Base-by-base conservation (phyloP, 2,329 filamentous ascomycete species). In the Calonectria fujianensis region DNA sequence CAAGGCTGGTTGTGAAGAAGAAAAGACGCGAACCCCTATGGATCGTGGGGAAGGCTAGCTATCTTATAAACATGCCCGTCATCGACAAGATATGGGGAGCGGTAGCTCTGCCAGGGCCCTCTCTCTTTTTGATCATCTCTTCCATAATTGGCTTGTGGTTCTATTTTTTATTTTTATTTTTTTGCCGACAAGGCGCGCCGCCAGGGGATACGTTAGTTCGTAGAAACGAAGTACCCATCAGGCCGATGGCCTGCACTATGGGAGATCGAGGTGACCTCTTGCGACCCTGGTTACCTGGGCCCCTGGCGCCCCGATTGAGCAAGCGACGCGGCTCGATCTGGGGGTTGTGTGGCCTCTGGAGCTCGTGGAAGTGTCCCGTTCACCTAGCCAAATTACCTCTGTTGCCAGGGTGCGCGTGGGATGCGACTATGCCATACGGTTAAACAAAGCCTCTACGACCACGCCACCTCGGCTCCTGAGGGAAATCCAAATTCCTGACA, bases 401-500 rank as follows among this genome's bases (percentile, higher is more conserved):
- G 64, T 69, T 73, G 59, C 77, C 51, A 61, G 76, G 76, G 78
- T 69, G 68, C 69, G 61, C 73, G 73, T 75, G 74, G 72, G 74
- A 80, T 76, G 74, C 72, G 75, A 74, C 76, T 78, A 72, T 50
- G 77, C 70, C 73, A 74, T 75, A 75, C 61, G 71, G 80, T 81
- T 80, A 63, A 79, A 80, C 78, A 78, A 78, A 76, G 70, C 72
- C 75, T 80, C 64, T 77, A 59, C 74, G 59, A 74, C 69, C 77
- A 76, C 80, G 80, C 80, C 80, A 81, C 78, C 77, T 81, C 80
- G 80, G 80, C 75, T 81, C 78, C 72, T 80, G 77, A 80, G 75
- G 71, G 70, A 70, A 67, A 68, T 72, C 74, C 78, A 70, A 74
- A 73, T 41, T 65, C 74, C 72, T 63, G 65, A 63, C 59, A 76